Percentiles rank a stretch among this genome's conserved stretches.
These are phyloP conservation scores for Leishmania guyanensis DNA, from an alignment of 208 protist genomes.

Conservation along the genomic window DNA sequence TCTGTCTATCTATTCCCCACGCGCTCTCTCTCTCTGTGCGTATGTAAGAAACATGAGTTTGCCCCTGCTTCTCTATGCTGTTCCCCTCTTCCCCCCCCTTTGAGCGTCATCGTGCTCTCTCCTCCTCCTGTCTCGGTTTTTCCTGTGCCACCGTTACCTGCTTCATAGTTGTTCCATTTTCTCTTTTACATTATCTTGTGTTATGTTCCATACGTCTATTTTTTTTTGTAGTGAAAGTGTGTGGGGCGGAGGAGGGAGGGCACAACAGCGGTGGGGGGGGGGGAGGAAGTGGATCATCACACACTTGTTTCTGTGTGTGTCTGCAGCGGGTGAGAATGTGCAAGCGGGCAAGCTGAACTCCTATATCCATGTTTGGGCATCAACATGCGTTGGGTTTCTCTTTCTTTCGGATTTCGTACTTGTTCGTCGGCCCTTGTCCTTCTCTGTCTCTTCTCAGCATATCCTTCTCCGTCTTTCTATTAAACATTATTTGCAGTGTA, in stretches of 20 bases:
- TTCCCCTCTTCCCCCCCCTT: neutral
- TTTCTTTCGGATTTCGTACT: neutral
- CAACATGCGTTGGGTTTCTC: neutral
- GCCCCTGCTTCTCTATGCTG: neutral
- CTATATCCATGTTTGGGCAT: neutral
- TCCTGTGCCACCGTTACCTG: neutral
- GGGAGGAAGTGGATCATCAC: neutral
- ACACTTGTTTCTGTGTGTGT: neutral
- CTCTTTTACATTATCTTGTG: neutral
- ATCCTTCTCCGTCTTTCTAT: neutral
- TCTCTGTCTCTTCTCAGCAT: neutral
- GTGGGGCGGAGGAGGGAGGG: neutral
- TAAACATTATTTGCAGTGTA: neutral
- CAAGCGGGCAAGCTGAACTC: neutral
- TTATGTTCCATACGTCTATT: neutral
- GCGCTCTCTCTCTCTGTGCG: neutral
- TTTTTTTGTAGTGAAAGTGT: neutral
- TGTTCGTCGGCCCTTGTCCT: neutral
- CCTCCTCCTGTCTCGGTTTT: neutral
- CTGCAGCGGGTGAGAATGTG: neutral
- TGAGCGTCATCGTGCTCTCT: neutral
- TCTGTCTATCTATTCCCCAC: neutral
- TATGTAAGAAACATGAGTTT: neutral
- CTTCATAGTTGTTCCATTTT: neutral
- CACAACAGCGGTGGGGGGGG: neutral